phyloP scores from a whole-genome alignment of 106 monocot genomes.

The Posidonia australis region DNA sequence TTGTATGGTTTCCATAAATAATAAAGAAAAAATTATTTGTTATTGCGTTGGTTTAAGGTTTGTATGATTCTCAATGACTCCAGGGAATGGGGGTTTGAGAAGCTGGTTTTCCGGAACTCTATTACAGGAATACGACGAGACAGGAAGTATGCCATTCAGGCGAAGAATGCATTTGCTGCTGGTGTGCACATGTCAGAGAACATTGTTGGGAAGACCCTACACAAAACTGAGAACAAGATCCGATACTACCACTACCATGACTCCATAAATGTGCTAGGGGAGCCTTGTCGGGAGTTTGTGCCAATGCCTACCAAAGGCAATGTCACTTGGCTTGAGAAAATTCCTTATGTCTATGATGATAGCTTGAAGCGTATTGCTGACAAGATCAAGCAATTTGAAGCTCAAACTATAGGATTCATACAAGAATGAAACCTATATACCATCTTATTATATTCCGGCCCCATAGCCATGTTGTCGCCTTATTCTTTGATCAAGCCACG shows the following conservation, averaged over 20 bases:
- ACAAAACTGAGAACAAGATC: conserved; percentile 78
- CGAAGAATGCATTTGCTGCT: conserved; percentile 65
- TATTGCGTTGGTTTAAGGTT: no score
- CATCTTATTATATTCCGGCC: background rate
- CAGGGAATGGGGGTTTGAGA: conserved; percentile 95
- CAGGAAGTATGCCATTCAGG: conserved; percentile 84
- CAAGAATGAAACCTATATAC: background rate
- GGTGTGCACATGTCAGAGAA: conserved; percentile 98
- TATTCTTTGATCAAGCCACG: no score
- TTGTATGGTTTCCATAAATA: background rate
- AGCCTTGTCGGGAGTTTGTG: conserved; percentile 63
- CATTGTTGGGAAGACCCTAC: conserved; percentile 63
- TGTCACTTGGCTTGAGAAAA: conserved; percentile 58
- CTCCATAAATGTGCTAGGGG: conserved; percentile 79
- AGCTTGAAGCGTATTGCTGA: conserved; percentile 55
- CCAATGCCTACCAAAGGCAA: conserved; percentile 49
- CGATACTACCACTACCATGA: conserved; percentile 94
- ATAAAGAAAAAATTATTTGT: no score
- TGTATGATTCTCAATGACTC: background rate
- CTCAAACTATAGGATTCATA: conserved; percentile 39
- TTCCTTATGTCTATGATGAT: conserved; percentile 75
- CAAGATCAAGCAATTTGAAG: conserved; percentile 54
- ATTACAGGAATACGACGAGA: conserved; percentile 64
- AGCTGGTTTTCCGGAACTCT: conserved; percentile 79
- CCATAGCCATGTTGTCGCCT: no score